These are phyloP conservation scores for Crucihimalaya himalaica DNA, from an alignment of 345 rosid genomes.

Conservation along the genomic window DNA sequence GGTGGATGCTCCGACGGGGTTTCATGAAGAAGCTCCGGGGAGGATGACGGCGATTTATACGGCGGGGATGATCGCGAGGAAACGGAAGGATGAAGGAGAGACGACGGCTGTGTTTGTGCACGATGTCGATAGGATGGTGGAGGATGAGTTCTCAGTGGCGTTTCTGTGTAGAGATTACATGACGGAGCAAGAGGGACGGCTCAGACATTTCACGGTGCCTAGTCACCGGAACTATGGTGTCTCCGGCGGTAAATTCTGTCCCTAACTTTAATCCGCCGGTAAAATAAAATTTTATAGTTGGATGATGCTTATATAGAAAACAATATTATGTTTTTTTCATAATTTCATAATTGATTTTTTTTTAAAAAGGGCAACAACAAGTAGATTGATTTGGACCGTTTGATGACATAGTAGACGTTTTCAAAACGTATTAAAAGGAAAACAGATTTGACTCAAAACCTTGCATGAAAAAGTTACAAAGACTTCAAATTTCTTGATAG, in stretches of 20 bases:
- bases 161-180: constrained; percentile 75
- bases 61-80: constrained; percentile 82
- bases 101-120: constrained; percentile 84
- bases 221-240: constrained; percentile 50
- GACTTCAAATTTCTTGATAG: not conserved
- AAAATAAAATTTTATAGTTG: not conserved
- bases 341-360: not conserved
- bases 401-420: constrained; percentile 5
- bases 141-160: constrained; percentile 68
- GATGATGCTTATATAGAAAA: not conserved
- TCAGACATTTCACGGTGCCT: constrained; percentile 77
- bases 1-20: constrained; percentile 97
- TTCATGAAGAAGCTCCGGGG: constrained; percentile 77
- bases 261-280: constrained; percentile 5
- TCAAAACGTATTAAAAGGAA: not conserved
- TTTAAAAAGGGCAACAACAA: not conserved
- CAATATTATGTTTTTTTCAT: not conserved
- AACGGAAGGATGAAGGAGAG: constrained; percentile 50
- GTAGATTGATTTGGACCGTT: constrained; percentile 14
- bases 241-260: constrained; percentile 20
- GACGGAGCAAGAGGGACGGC: constrained; percentile 67
- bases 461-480: not conserved
- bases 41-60: constrained; percentile 85
- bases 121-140: constrained; percentile 80
- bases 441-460: not conserved